Conservation (phyloP, 805 yeast species). For the Millerozyma miso region DNA sequence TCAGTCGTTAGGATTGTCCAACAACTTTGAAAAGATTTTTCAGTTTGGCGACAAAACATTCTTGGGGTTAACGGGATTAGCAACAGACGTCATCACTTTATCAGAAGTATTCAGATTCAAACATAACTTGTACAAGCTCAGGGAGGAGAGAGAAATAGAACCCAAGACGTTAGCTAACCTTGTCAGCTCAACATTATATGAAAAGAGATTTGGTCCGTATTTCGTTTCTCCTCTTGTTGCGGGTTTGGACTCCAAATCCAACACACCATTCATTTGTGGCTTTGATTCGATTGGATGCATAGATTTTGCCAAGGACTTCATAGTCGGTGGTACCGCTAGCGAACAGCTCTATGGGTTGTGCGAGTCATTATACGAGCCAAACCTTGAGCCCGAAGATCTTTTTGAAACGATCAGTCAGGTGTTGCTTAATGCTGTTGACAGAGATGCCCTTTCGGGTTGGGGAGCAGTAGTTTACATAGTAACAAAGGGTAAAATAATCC, state of each 20-base stretch:
- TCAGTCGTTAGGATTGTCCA: slow-evolving; percentile 88
- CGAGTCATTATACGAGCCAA: slow-evolving; percentile 91
- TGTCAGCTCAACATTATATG: slow-evolving; percentile 85
- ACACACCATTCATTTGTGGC: slow-evolving; percentile 88
- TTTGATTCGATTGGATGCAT: slow-evolving; percentile 96
- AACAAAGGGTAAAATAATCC: slow-evolving; percentile 86
- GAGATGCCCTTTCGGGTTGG: slow-evolving; percentile 98
- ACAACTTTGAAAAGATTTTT: slow-evolving; percentile 90
- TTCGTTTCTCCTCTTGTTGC: slow-evolving; percentile 97
- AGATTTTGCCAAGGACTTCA: slow-evolving; percentile 90
- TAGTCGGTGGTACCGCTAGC: slow-evolving; percentile 93
- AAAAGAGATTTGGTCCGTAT: slow-evolving; percentile 92
- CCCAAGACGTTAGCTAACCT: slow-evolving; percentile 92
- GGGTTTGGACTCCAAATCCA: slow-evolving; percentile 79
- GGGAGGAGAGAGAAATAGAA: slow-evolving; percentile 88
- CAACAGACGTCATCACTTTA: slow-evolving; percentile 87
- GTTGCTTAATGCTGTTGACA: slow-evolving; percentile 87
- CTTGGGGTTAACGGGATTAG: slow-evolving; percentile 91
- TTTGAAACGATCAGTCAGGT: slow-evolving; percentile 96
- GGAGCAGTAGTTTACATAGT: slow-evolving; percentile 93
- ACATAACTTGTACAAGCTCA: slow-evolving; percentile 81
- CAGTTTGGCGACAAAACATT: slow-evolving; percentile 76
- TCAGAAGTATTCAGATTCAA: slow-evolving; percentile 77
- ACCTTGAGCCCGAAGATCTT: slow-evolving; percentile 88
- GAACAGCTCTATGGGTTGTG: slow-evolving; percentile 99